phyloP scores from a whole-genome alignment of 2,329 filamentous ascomycete genomes.

The Fusarium concolor region DNA sequence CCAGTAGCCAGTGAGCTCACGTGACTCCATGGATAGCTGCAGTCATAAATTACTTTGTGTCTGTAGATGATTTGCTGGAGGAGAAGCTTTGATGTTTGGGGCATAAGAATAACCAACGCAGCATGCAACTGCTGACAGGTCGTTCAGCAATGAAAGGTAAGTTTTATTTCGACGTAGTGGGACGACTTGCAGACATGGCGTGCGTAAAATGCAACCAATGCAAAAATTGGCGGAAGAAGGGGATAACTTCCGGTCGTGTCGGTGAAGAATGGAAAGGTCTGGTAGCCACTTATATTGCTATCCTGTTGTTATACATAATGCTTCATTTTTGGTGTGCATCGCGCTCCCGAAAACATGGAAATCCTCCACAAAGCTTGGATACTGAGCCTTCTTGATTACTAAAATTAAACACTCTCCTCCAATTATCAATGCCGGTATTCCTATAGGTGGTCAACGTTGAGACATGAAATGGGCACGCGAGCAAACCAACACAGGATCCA shows the following conservation, averaged over 20 bases:
- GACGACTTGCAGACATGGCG: slow-evolving; percentile 1
- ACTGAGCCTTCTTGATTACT: slow-evolving; percentile 1
- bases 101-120: slow-evolving; percentile 8
- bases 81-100: slow-evolving; percentile 17
- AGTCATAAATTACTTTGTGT: slow-evolving; percentile 26
- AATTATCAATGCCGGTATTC: slow-evolving; percentile 11
- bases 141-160: slow-evolving; percentile 11
- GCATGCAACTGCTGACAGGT: slow-evolving; percentile 17
- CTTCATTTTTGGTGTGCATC: slow-evolving; percentile 14
- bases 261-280: not conserved
- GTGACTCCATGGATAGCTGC: slow-evolving; percentile 14
- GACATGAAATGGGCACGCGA: not conserved
- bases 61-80: slow-evolving; percentile 28
- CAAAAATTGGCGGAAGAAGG: not conserved
- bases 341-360: not conserved
- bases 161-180: not conserved
- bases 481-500: not conserved
- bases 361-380: not conserved
- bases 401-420: not conserved
- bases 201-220: not conserved
- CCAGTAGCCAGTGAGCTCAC: slow-evolving; percentile 31
- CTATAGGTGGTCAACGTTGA: slow-evolving; percentile 8
- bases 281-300: not conserved
- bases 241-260: not conserved
- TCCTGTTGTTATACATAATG: slow-evolving; percentile 1